These are phyloP conservation scores for Aspergillus sp. DNA, from an alignment of 2,329 filamentous ascomycete genomes.

Conservation along the genomic window DNA sequence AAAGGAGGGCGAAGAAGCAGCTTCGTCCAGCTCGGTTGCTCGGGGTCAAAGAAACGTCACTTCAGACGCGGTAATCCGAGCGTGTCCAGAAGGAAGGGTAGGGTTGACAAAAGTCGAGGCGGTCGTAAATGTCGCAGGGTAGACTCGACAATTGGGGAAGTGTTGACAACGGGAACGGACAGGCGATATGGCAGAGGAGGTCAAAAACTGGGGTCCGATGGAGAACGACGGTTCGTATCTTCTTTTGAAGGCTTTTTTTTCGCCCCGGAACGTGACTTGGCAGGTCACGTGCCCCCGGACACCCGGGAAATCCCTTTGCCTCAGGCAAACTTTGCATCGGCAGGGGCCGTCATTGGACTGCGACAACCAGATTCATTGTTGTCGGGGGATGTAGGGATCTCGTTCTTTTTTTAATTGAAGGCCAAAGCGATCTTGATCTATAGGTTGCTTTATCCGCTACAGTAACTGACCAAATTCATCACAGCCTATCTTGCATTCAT, in stretches of 20 bases:
- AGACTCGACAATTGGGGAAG: background rate
- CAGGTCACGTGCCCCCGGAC: constrained; percentile 18
- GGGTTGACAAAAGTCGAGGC: background rate
- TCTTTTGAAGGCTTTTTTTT: constrained; percentile 22
- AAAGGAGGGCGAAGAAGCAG: constrained; percentile 4
- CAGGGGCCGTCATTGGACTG: constrained; percentile 1
- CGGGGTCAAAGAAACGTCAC: constrained; percentile 7
- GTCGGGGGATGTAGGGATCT: constrained; percentile 8
- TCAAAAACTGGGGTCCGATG: constrained; percentile 16
- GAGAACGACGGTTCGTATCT: constrained; percentile 19
- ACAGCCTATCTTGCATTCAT: background rate
- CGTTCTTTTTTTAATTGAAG: background rate
- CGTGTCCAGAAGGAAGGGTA: background rate
- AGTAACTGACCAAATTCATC: background rate
- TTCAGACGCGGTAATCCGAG: background rate
- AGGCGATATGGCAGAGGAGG: constrained; percentile 8
- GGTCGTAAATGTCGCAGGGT: background rate
- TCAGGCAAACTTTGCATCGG: constrained; percentile 14
- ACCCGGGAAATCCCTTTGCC: constrained; percentile 16
- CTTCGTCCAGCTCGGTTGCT: constrained; percentile 14
- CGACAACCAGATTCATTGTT: background rate
- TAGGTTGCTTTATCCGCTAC: background rate
- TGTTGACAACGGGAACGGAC: constrained; percentile 1
- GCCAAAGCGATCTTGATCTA: background rate
- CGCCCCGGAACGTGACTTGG: constrained; percentile 23